Evolutionary conservation across 495 filamentous ascomycete species (phyloP).

Genomic region (Neurospora sp.): DNA sequence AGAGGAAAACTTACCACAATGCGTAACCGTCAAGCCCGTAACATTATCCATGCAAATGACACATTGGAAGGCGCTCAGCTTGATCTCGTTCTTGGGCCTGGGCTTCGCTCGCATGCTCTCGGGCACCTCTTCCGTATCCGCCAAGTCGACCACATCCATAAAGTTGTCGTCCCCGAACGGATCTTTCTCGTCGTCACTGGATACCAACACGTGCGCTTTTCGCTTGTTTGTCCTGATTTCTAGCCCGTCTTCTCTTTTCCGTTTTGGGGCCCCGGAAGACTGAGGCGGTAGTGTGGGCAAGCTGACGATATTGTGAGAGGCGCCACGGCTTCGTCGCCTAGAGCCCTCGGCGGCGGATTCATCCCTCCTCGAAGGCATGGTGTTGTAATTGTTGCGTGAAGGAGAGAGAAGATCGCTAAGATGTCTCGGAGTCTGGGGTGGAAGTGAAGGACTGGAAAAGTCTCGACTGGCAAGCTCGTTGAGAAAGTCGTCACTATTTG

Average conservation of each 20-base stretch:
- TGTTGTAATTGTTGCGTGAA: background rate
- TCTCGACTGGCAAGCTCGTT: conserved; percentile 17
- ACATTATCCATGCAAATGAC: conserved; percentile 81
- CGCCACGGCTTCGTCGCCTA: background rate
- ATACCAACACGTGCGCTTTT: conserved; percentile 6
- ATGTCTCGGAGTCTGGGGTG: conserved; percentile 5
- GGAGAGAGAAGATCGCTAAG: background rate
- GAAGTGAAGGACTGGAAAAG: conserved; percentile 29
- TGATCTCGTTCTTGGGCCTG: conserved; percentile 41
- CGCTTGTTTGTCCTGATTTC: background rate
- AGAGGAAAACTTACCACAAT: conserved; percentile 58
- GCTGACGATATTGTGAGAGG: background rate
- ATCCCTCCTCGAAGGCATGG: background rate
- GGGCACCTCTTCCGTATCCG: conserved; percentile 55
- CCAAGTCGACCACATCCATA: conserved; percentile 35
- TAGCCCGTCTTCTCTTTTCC: background rate
- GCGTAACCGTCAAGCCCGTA: conserved; percentile 62
- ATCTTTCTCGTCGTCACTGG: conserved; percentile 23
- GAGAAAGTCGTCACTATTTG: conserved; percentile 23
- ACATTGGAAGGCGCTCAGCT: conserved; percentile 53
- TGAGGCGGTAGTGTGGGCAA: background rate
- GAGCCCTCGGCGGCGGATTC: background rate
- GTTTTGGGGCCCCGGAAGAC: background rate
- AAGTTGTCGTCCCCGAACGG: conserved; percentile 8
- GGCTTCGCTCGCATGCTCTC: conserved; percentile 37